Evolutionary conservation across 768 basidiomycete species (phyloP), one percentile per base, ranked within the genome.

Genomic region (Amanita subjunquillea): DNA sequence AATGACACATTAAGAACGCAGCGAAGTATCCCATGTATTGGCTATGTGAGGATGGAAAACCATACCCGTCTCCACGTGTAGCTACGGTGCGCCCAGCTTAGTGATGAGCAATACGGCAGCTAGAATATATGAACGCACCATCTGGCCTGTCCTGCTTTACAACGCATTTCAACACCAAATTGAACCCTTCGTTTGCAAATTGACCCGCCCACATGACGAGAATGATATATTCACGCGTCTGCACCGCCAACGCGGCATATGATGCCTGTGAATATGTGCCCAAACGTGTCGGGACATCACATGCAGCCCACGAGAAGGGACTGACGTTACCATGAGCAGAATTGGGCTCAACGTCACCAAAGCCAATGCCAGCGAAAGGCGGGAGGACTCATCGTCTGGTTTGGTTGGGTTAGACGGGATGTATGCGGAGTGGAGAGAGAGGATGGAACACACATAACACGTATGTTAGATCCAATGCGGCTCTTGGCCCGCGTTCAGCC

Each of bases 21-120:
- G 83, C 73, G 57, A 92, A 91, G 66, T 87, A 92, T 13, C 81
- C 90, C 90, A 92, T 91, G 63, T 84, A 90, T 65, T 92, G 90
- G 65, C 87, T 88, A 61, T 92, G 90, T 12, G 87, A 90, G 0
- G 89, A 91, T 0, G 90, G 90, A 59, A 91, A 91, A 6, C 88
- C 90, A 61, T 90, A 91, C 12, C 89, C 89, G 51, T 76, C 76
- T 17, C 82, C 83, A 44, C 79, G 64, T 51, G 72, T 74, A 40
- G 73, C 84, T 84, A 59, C 10, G 34, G 3, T 13, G 34, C 34
- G 34, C 12, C 4, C 10, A 3, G 34, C 4, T 34, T 34, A 13
- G 34, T 32, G 20, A 43, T 25, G 47, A 15, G 41, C 10, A 48
- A 44, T 20, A 20, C 29, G 17, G 12, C 22, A 45, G 17, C 15